Evolutionary conservation across 306 rosid genomes (phyloP), one percentile per base, ranked within the genome.

Genomic region (Acmispon strigosus): DNA sequence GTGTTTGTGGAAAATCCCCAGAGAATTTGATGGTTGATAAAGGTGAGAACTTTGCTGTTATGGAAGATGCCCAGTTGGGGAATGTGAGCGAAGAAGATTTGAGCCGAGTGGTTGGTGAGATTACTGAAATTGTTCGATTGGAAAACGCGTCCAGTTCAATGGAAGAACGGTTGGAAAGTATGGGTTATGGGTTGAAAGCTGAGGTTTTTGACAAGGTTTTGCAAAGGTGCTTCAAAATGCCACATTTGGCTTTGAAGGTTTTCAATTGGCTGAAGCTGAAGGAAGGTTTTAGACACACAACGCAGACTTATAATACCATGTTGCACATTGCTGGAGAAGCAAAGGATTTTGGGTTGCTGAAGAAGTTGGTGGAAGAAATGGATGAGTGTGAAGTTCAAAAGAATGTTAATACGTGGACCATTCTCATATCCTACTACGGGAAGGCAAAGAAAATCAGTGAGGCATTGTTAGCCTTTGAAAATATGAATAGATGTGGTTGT

Each of bases 151-250:
- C 36, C 66, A 72, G 36, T 80, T 72, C 86, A 4, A 48, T 90
- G 85, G 97, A 84, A 79, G 92, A 86, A 73, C 58, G 61, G 73
- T 81, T 94, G 29, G 92, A 71, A 20, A 82, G 72, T 36, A 60
- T 71, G 76, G 68, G 71, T 72, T 77, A 75, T 68, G 64, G 22
- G 73, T 74, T 87, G 41, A 78, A 72, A 65, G 64, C 80, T 4
- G 94, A 86, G 74, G 63, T 88, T 70, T 84, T 94, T 14, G 95
- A 86, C 42, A 84, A 77, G 60, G 98, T 88, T 53, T 61, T 93
- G 82, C 90, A 93, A 77, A 88, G 98, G 80, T 85, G 93, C 81
- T 94, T 94, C 61, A 94, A 82, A 70, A 69, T 86, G 76, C 97
- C 96, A 0, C 77, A 17, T 59, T 78, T 89, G 68, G 96, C 92